phyloP scores from a whole-genome alignment of 495 filamentous ascomycete genomes.

The Saxophila tyrrhenica region DNA sequence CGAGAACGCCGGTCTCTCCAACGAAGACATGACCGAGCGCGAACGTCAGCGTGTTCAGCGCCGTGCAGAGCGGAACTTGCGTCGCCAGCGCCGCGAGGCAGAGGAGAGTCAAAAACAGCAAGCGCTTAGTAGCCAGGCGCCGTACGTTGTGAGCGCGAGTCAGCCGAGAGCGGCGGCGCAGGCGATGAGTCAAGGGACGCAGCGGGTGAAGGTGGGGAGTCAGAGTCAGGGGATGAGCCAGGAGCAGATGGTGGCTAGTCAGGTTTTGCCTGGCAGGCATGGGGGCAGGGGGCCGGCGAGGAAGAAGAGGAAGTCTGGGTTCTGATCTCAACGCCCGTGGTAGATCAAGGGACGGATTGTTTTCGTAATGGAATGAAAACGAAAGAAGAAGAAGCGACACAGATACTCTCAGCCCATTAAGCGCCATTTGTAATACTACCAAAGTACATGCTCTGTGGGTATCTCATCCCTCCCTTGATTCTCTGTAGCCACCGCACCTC shows the following conservation, averaged over 20 bases:
- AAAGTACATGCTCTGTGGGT: too few relatives aligned
- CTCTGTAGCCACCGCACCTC: neutral
- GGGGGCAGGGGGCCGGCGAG: slow-evolving; percentile 22
- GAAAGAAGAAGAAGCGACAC: too few relatives aligned
- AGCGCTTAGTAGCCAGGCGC: slow-evolving; percentile 10
- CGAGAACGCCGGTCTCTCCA: slow-evolving; percentile 2
- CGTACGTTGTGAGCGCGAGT: slow-evolving; percentile 9
- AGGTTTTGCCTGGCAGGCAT: slow-evolving; percentile 26
- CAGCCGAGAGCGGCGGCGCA: slow-evolving; percentile 4
- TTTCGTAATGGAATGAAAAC: too few relatives aligned
- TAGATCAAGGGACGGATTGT: too few relatives aligned
- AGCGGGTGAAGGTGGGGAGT: slow-evolving; percentile 5
- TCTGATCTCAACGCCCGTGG: slow-evolving; percentile 15
- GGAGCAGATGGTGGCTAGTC: slow-evolving; percentile 19
- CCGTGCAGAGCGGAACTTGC: slow-evolving; percentile 5
- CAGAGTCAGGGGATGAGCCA: slow-evolving; percentile 1
- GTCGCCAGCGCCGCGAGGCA: slow-evolving; percentile 13
- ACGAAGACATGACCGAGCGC: slow-evolving; percentile 14
- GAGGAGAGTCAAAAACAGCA: slow-evolving; percentile 7
- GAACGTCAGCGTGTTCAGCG: slow-evolving; percentile 8
- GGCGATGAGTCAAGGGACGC: neutral
- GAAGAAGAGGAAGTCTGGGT: slow-evolving; percentile 29
- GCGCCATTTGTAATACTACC: too few relatives aligned
- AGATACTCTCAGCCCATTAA: too few relatives aligned
- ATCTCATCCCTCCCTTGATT: too few relatives aligned